Evolutionary conservation across 2,329 filamentous ascomycete species (phyloP), one percentile per base, ranked within the genome.

Genomic region (Colletotrichum salicis): DNA sequence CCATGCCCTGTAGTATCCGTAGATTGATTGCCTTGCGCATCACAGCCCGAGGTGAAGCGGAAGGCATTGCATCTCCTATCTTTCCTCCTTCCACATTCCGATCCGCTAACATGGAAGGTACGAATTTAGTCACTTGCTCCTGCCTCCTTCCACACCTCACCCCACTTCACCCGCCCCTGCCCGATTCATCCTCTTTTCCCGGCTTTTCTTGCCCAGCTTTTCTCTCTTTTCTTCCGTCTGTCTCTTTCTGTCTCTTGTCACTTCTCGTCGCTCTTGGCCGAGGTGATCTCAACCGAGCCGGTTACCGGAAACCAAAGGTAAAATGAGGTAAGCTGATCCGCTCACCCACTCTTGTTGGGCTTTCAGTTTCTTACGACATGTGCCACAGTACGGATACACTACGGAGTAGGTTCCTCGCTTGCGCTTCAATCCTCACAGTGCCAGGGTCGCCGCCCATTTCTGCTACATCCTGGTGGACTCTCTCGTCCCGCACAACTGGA

Each of bases 31-130:
- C 33, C 33, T 35, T 29, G 27, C 5, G 33, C 33, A 10, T 22
- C 41, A 22, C 41, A 48, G 41, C 41, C 41, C 41, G 19, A 48
- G 8, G 41, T 48, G 41, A 19, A 48, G 19, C 19, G 19, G 41
- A 22, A 48, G 41, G 19, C 41, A 48, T 12, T 24, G 63, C 51
- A 67, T 66, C 62, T 68, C 69, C 29, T 54, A 52, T 71, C 69
- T 64, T 71, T 59, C 59, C 64, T 64, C 69, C 64, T 71, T 71
- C 59, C 65, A 69, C 65, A 54, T 64, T 41, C 69, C 64, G 64
- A 64, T 51, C 58, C 64, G 64, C 58, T 10, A 48, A 48, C 41
- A 19, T 48, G 41, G 41, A 48, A 48, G 41, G 41, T n/a, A 48
- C 41, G 37, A 41, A 41, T 41, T 41, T 41, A 41, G 37, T 41